These are phyloP conservation scores for Didymella segeticola DNA, from an alignment of 2,329 filamentous ascomycete genomes.

Conservation along the genomic window DNA sequence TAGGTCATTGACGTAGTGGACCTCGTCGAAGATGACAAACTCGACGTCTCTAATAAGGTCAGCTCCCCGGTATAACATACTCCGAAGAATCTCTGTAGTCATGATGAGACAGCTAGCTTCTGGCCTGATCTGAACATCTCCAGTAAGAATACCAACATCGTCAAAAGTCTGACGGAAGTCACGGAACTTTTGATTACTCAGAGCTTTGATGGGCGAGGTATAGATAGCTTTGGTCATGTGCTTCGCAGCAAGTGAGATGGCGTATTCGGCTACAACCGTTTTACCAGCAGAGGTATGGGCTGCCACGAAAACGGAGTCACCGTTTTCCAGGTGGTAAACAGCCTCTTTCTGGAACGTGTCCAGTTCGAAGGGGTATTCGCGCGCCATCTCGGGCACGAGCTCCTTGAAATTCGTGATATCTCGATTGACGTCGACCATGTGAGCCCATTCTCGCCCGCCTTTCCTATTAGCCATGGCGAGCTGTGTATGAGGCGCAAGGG, in stretches of 20 bases:
- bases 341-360: conserved; percentile 99
- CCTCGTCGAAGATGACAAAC: conserved; percentile 98
- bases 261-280: conserved; percentile 97
- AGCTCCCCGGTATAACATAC: conserved; percentile 96
- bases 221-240: conserved; percentile 99
- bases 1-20: conserved; percentile 96
- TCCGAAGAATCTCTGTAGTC: conserved; percentile 97
- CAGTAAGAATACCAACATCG: conserved; percentile 95
- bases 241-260: conserved; percentile 92
- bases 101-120: conserved; percentile 99
- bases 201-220: conserved; percentile 95
- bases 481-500: conserved; percentile 81
- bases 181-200: conserved; percentile 98
- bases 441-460: conserved; percentile 88
- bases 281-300: conserved; percentile 98
- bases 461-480: conserved; percentile 76
- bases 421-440: conserved; percentile 95
- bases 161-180: conserved; percentile 91
- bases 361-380: conserved; percentile 95
- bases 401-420: conserved; percentile 94
- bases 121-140: conserved; percentile 96
- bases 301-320: conserved; percentile 96
- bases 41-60: conserved; percentile 97
- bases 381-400: conserved; percentile 93
- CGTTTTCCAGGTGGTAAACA: conserved; percentile 94